Base-by-base conservation (phyloP, 441 rosid genomes). In the Populus hybrid region DNA sequence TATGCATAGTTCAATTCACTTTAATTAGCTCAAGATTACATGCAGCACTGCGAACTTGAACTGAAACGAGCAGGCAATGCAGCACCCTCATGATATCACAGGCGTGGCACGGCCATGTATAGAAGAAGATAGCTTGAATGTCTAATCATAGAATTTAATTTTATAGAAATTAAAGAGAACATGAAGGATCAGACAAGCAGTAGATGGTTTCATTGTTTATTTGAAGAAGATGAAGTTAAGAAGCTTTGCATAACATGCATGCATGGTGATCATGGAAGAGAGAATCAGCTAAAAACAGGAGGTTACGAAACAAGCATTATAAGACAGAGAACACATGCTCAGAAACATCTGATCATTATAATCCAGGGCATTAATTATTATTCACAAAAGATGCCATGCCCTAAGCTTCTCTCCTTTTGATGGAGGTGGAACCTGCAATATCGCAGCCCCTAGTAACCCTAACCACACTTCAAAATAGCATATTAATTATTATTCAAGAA, bases 301-400 rank as follows among this genome's bases (percentile, higher is more conserved):
- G 35, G n/a, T 28, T 29, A 4, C 0, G 1, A n/a, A n/a, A 36
- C 7, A 31, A 36, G 10, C 64, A 76, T 65, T 53, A 77, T 16
- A 77, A 42, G 76, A 72, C 72, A 65, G 3, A 53, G 18, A 77
- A 33, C 67, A 72, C 53, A 71, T 71, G 71, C 71, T 42, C 40
- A 71, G 63, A 64, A 71, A 77, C 75, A 45, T 33, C 26, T 68
- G 56, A 61, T 31, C n/a, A n/a, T 26, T 26, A 26, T 26, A 68
- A 36, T 35, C 14, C 67, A 67, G 21, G 12, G 65, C 31, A 10
- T 10, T 26, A 6, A 21, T 28, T 33, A 33, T 33, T n/a, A 31
- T 7, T 68, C 9, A 33, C 66, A 63, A 20, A 21, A 63, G 42
- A 38, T 38, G 42, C 42, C 42, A 1, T 38, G 9, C 42, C 42